Base-by-base conservation (phyloP, 768 basidiomycete species). In the Gautieria morchelliformis region DNA sequence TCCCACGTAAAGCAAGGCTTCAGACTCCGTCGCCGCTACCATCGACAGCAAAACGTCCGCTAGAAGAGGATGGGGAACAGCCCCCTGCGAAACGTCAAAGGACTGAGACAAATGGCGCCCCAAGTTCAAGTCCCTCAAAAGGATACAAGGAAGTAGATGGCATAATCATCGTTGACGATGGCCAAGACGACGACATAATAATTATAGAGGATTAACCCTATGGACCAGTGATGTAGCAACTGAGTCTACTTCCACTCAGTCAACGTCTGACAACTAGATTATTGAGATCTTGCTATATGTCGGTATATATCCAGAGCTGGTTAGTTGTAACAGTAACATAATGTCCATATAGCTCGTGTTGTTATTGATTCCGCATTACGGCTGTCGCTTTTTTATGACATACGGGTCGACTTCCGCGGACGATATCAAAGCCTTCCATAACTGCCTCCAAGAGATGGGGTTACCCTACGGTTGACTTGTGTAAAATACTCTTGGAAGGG, bases 401-500 rank as follows among this genome's bases (percentile, higher is more conserved):
- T 84, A 78, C 15, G 81, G 83, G 52, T 75, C 77, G 10, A 91
- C 73, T 1, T 65, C 64, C 0, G 72, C 68, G 10, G 80, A 79
- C 61, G 68, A 63, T 44, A 87, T 78, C 45, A 87, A 62, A 7
- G 71, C 73, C 64, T 83, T 87, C 85, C 87, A 91, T 39, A 90
- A 72, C 66, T 79, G 77, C 41, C 87, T 73, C 89, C 88, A 90
- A 44, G 82, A 85, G 51, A 89, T 78, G 22, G 87, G 88, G 65
- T 81, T 86, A 0, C 88, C 88, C 84, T 89, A 53, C 14, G 17
- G 22, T 17, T 19, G 52, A 35, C 30, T 33, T 30, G 22, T 35
- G 20, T 32, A 54, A 27, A 11, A 27, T 3, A 30, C 30, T 12
- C 10, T n/a, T 1, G 58, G 53, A 58, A 63, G 15, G 24, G 24